A percentile compares a stretch with the other conserved stretches of the same genome.
These are phyloP conservation scores for Craterostigma plantagineum DNA, from an alignment of 257 asterid genomes.

Conservation along the genomic window DNA sequence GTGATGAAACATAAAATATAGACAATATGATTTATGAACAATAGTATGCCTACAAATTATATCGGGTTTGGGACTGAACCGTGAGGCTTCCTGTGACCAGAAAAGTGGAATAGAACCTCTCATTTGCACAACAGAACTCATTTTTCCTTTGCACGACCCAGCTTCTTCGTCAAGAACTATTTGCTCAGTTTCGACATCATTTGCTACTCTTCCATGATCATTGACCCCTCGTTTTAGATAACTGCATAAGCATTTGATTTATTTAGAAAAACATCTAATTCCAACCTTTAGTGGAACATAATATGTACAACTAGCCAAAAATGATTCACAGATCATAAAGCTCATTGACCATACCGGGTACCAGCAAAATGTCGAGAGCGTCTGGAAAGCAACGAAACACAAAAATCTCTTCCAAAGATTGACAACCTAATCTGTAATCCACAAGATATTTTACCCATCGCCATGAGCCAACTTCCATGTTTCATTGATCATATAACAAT, in stretches of 20 bases:
- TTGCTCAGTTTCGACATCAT: slow-evolving; percentile 98
- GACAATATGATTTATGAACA: slow-evolving; percentile 4
- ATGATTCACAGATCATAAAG: slow-evolving; percentile 3
- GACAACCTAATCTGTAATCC: slow-evolving; percentile 71
- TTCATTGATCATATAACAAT: no score
- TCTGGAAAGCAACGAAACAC: slow-evolving; percentile 73
- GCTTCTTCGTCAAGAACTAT: slow-evolving; percentile 94
- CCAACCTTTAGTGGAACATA: slow-evolving; percentile 4
- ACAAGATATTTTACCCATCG: no score
- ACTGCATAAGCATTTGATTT: slow-evolving; percentile 28
- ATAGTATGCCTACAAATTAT: slow-evolving; percentile 56
- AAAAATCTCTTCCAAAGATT: slow-evolving; percentile 89
- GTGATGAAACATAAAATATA: slow-evolving; percentile 4
- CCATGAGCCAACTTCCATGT: no score
- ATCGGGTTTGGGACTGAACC: slow-evolving; percentile 99
- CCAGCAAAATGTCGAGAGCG: slow-evolving; percentile 99
- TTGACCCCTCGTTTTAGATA: slow-evolving; percentile 95
- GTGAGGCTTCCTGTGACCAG: slow-evolving; percentile 99
- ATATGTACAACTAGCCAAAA: not conserved
- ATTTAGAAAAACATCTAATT: slow-evolving; percentile 2
- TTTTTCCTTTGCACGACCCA: slow-evolving; percentile 86
- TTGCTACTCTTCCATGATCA: slow-evolving; percentile 96
- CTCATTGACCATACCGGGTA: slow-evolving; percentile 51
- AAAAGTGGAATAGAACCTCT: slow-evolving; percentile 99
- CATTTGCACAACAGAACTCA: slow-evolving; percentile 99